Conservation (phyloP, 306 rosid genomes). For the Gleditsia sinensis region DNA sequence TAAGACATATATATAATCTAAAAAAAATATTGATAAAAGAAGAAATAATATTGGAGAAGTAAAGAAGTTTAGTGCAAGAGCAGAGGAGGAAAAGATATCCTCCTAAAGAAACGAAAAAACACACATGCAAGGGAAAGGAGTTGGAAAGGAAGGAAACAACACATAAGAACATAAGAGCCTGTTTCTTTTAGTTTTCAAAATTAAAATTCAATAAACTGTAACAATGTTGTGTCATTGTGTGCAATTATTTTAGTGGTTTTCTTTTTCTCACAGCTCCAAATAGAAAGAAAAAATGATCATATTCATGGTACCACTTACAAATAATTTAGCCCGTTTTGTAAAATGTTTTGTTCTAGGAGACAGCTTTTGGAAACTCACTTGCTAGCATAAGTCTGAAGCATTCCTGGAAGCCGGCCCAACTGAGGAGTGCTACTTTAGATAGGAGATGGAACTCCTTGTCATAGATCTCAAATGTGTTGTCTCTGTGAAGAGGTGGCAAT, state of each 20-base stretch:
- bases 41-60: too few species aligned
- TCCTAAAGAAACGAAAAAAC: background rate
- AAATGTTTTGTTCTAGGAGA: background rate
- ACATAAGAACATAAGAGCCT: conserved; percentile 2
- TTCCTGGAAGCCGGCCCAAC: background rate
- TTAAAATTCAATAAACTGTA: background rate
- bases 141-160: background rate
- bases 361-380: conserved; percentile 13
- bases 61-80: background rate
- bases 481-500: background rate
- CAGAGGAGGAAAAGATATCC: background rate
- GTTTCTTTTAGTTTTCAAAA: conserved; percentile 2
- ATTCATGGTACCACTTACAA: background rate
- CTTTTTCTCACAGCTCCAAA: conserved; percentile 18
- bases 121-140: background rate
- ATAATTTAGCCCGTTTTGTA: conserved; percentile 22
- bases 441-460: background rate
- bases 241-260: conserved; percentile 22
- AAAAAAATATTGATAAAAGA: too few species aligned
- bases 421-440: background rate
- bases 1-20: too few species aligned
- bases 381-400: conserved; percentile 22
- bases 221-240: background rate
- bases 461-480: background rate
- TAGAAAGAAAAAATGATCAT: conserved; percentile 1